Evolutionary conservation across 768 basidiomycete genomes (phyloP).

Genomic region (Galerina sulciceps): DNA sequence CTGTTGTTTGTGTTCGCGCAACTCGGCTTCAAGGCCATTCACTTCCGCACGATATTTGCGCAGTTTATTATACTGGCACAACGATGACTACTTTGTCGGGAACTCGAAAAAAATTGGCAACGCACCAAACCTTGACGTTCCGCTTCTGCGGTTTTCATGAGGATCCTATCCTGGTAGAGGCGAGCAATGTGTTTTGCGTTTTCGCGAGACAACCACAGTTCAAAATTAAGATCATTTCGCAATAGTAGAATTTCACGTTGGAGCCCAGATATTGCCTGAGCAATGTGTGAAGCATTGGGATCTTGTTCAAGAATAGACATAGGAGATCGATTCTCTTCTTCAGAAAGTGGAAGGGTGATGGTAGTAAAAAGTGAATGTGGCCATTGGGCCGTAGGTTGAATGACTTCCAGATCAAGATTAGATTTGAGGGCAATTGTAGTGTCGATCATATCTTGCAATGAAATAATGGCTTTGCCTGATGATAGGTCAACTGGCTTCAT

Average conservation of each 20-base stretch:
- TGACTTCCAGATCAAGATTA: slow-evolving; percentile 64
- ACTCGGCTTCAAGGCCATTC: slow-evolving; percentile 64
- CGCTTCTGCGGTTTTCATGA: slow-evolving; percentile 75
- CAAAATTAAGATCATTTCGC: slow-evolving; percentile 83
- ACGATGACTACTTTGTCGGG: background rate
- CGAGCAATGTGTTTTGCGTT: slow-evolving; percentile 84
- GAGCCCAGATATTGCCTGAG: slow-evolving; percentile 68
- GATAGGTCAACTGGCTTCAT: slow-evolving; percentile 40
- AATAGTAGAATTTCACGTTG: slow-evolving; percentile 79
- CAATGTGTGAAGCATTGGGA: slow-evolving; percentile 51
- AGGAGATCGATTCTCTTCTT: slow-evolving; percentile 13
- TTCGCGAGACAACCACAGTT: slow-evolving; percentile 82
- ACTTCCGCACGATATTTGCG: slow-evolving; percentile 78
- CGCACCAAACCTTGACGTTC: slow-evolving; percentile 83
- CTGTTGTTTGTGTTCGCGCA: slow-evolving; percentile 75
- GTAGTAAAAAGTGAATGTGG: slow-evolving; percentile 46
- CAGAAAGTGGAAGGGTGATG: slow-evolving; percentile 13
- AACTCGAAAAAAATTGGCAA: slow-evolving; percentile 5
- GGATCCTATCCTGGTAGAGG: slow-evolving; percentile 72
- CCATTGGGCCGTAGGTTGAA: slow-evolving; percentile 58
- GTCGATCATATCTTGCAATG: slow-evolving; percentile 76
- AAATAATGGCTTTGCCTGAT: slow-evolving; percentile 47
- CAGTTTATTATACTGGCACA: slow-evolving; percentile 74
- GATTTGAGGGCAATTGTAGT: slow-evolving; percentile 77
- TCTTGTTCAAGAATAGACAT: slow-evolving; percentile 13